A percentile compares a stretch with the other conserved stretches of the same genome.
Conservation (phyloP, 108 stramenopile species). For the Cyclotella baltica region DNA sequence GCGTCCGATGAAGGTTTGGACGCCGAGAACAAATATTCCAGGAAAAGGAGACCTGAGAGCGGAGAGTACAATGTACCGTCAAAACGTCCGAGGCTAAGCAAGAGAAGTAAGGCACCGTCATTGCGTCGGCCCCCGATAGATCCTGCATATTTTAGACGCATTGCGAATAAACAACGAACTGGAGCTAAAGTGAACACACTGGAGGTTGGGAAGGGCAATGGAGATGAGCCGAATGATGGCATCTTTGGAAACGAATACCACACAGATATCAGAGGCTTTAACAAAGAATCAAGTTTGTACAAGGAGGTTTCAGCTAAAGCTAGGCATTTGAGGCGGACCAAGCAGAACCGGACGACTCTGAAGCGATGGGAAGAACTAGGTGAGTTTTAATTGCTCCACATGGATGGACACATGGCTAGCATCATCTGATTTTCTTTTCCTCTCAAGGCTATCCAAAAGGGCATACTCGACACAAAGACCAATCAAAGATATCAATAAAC, state of each 20-base stretch:
- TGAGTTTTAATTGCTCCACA: not conserved
- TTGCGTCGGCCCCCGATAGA: slow-evolving; percentile 3
- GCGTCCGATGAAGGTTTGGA: not conserved
- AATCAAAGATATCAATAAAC: too few species aligned
- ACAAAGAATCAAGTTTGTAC: not conserved
- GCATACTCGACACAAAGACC: too few species aligned
- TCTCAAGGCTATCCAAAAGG: not conserved
- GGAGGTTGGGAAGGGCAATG: not conserved
- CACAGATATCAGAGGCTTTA: not conserved
- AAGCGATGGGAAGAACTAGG: not conserved
- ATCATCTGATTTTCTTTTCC: not conserved
- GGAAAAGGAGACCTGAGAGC: not conserved
- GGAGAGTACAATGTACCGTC: not conserved
- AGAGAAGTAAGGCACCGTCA: not conserved
- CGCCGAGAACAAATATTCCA: not conserved
- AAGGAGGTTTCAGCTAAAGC: not conserved
- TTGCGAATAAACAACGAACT: not conserved
- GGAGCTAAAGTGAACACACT: not conserved
- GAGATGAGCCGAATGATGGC: not conserved
- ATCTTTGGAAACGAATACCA: slow-evolving; percentile 4
- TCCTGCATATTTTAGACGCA: not conserved
- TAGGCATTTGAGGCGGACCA: not conserved
- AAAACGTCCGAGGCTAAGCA: not conserved
- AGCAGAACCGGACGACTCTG: not conserved
- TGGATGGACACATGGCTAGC: not conserved